Percentiles rank a stretch among this genome's conserved stretches.
Conservation (phyloP, 768 basidiomycete species). For the Amanita muscaria region DNA sequence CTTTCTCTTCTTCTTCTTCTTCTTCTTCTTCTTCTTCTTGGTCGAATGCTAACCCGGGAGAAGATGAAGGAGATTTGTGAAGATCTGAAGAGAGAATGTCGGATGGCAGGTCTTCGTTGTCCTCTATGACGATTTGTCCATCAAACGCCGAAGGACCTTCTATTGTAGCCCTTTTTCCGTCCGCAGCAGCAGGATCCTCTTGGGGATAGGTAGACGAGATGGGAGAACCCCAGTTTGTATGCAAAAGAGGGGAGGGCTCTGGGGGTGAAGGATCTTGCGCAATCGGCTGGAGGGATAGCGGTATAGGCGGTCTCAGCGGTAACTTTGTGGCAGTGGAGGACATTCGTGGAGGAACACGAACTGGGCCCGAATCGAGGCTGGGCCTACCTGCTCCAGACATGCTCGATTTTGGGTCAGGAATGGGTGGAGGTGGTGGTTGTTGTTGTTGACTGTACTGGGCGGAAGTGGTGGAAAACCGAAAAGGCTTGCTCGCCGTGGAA, state of each 20-base stretch:
- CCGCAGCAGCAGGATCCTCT: no score
- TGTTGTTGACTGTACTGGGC: background rate
- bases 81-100: constrained; percentile 12
- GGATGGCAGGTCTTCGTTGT: constrained; percentile 33
- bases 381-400: background rate
- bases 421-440: constrained; percentile 13
- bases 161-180: constrained; percentile 4
- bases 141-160: constrained; percentile 17
- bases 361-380: constrained; percentile 1
- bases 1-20: constrained; percentile 15
- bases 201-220: constrained; percentile 21
- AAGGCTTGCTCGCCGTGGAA: constrained; percentile 38
- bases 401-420: constrained; percentile 15
- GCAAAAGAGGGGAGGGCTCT: constrained; percentile 27
- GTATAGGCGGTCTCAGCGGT: constrained; percentile 7
- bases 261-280: constrained; percentile 17
- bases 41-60: constrained; percentile 17
- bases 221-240: constrained; percentile 32
- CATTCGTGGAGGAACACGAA: background rate
- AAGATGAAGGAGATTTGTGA: constrained; percentile 14
- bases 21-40: constrained; percentile 11
- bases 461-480: constrained; percentile 15
- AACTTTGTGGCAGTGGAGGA: constrained; percentile 1
- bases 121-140: constrained; percentile 35
- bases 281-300: background rate